Conservation (phyloP, 73 alveolate genomes). For the Breviolum minutum region DNA sequence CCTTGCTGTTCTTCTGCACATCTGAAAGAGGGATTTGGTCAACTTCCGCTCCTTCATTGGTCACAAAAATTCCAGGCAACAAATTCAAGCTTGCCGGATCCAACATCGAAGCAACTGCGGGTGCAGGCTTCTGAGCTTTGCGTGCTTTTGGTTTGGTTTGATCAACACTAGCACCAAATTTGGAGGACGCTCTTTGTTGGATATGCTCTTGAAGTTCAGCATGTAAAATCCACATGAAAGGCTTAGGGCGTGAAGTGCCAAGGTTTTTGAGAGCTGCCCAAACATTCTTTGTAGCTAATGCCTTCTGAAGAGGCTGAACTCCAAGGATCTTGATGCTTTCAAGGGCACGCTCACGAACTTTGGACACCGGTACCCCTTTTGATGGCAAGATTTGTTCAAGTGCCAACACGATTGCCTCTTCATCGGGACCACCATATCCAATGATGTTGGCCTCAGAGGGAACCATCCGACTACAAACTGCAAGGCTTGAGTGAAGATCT, state of each 20-base stretch:
- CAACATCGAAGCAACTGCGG: background rate
- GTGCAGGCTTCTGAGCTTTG: background rate
- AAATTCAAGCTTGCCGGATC: background rate
- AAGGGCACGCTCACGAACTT: background rate
- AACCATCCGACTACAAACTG: background rate
- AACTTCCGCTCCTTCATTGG: background rate
- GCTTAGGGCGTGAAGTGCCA: background rate
- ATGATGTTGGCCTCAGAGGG: too few relatives aligned
- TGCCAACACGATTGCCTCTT: background rate
- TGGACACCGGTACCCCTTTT: background rate
- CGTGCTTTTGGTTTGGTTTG: too few relatives aligned
- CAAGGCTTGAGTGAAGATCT: too few relatives aligned
- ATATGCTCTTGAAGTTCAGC: constrained; percentile 8
- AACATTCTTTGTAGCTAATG: background rate
- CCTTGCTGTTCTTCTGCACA: background rate
- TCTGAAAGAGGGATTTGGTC: background rate
- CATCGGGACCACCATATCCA: background rate
- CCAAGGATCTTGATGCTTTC: background rate
- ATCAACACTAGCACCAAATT: background rate
- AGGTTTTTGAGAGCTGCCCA: background rate
- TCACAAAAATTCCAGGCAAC: background rate
- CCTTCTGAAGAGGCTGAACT: background rate
- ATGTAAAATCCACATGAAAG: background rate
- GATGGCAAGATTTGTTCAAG: background rate
- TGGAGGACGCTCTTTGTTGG: background rate